phyloP scores from a whole-genome alignment of 2,329 filamentous ascomycete species.

The Phaeosphaeriaceae sp. region DNA sequence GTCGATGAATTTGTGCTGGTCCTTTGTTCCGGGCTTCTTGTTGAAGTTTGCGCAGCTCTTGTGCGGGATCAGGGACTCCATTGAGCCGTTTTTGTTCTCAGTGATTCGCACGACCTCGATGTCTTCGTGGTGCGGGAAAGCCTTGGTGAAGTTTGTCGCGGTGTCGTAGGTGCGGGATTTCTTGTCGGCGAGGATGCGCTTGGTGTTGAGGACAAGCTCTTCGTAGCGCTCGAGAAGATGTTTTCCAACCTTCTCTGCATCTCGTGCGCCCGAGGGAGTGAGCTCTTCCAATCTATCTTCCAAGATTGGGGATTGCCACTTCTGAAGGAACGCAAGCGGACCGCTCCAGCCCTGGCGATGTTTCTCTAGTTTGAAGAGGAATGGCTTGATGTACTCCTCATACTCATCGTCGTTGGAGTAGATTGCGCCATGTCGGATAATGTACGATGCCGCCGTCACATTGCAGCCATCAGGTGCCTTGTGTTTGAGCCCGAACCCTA shows the following conservation, averaged over 20 bases:
- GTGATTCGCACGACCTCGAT: constrained; percentile 45
- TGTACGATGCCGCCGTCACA: constrained; percentile 57
- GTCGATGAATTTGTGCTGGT: constrained; percentile 38
- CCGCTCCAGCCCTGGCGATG: constrained; percentile 61
- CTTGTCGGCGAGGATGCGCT: constrained; percentile 42
- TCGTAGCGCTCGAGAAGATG: constrained; percentile 65
- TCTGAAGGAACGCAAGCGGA: constrained; percentile 61
- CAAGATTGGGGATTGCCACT: constrained; percentile 64
- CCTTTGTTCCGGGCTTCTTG: constrained; percentile 38
- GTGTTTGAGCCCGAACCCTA: constrained; percentile 55
- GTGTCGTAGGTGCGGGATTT: constrained; percentile 47
- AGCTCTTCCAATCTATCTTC: constrained; percentile 56
- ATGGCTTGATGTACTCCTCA: constrained; percentile 58
- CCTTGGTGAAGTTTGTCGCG: constrained; percentile 37
- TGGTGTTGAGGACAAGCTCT: constrained; percentile 53
- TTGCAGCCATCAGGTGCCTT: constrained; percentile 57
- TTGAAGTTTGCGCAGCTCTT: constrained; percentile 44
- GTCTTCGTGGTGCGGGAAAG: constrained; percentile 35
- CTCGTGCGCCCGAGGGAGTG: constrained; percentile 48
- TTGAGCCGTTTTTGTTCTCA: constrained; percentile 34
- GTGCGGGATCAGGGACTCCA: constrained; percentile 43
- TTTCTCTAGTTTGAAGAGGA: constrained; percentile 64
- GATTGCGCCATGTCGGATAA: constrained; percentile 55
- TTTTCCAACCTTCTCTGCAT: constrained; percentile 65
- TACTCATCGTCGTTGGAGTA: constrained; percentile 58